These are phyloP conservation scores for Leishmania martiniquensis DNA, from an alignment of 208 protist genomes.

Conservation along the genomic window DNA sequence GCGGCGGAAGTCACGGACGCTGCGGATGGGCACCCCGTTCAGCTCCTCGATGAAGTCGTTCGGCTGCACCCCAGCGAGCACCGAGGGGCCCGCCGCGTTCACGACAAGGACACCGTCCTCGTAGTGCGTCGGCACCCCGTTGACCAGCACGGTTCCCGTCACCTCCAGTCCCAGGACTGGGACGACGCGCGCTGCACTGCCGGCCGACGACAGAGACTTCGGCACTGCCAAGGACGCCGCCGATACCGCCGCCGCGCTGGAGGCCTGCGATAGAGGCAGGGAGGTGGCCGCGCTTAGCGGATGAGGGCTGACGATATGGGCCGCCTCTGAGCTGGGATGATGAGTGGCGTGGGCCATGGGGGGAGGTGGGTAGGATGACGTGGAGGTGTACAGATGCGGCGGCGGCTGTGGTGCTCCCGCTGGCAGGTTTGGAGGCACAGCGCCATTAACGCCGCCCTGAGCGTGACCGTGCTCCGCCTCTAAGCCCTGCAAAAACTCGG, in stretches of 20 bases:
- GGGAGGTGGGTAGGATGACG: not conserved
- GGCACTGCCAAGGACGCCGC: not conserved
- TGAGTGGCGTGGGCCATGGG: constrained; percentile 1
- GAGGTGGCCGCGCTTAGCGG: not conserved
- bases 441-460: not conserved
- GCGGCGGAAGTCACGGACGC: constrained; percentile 48
- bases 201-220: not conserved
- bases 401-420: not conserved
- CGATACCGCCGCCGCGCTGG: not conserved
- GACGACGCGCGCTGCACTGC: constrained; percentile 5
- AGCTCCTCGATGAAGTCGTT: constrained; percentile 64
- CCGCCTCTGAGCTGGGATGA: not conserved
- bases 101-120: constrained; percentile 68
- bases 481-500: constrained; percentile 36
- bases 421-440: not conserved
- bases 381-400: not conserved
- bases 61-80: constrained; percentile 52
- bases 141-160: constrained; percentile 53
- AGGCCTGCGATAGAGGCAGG: not conserved
- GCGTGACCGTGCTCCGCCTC: constrained; percentile 3
- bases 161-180: constrained; percentile 68
- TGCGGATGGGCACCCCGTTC: constrained; percentile 41
- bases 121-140: constrained; percentile 61
- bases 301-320: not conserved
- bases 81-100: constrained; percentile 56